These are phyloP conservation scores for Syzygium jambos DNA, from an alignment of 345 rosid genomes.

Conservation along the genomic window DNA sequence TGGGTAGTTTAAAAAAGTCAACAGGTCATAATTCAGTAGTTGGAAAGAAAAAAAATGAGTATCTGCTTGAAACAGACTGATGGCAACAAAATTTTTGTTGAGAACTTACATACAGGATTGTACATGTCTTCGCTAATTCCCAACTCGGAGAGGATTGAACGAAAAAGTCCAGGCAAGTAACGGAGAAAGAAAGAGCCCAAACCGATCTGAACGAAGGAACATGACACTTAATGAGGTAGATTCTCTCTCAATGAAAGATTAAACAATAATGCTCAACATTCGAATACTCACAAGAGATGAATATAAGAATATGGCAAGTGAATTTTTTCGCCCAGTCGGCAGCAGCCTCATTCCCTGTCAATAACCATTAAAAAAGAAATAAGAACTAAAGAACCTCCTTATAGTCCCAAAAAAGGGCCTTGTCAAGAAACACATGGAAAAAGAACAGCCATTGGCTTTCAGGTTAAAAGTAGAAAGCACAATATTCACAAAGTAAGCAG, in stretches of 20 bases:
- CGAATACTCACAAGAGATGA: slow-evolving; percentile 57
- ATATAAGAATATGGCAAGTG: slow-evolving; percentile 75
- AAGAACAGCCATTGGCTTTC: neutral
- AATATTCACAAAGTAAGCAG: neutral
- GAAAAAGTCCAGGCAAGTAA: slow-evolving; percentile 59
- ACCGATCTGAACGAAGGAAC: slow-evolving; percentile 49
- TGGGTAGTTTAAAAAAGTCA: neutral
- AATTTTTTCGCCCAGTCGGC: slow-evolving; percentile 77
- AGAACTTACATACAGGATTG: slow-evolving; percentile 95
- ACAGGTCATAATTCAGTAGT: neutral
- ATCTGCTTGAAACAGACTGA: neutral
- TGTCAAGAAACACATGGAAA: neutral
- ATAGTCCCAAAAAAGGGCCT: neutral
- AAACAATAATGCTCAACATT: neutral
- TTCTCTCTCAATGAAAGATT: neutral
- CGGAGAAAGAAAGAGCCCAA: slow-evolving; percentile 81
- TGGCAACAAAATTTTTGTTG: neutral
- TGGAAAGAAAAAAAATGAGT: neutral
- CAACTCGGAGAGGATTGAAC: slow-evolving; percentile 53
- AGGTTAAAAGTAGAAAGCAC: neutral
- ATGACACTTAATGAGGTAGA: neutral
- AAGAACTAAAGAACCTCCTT: neutral
- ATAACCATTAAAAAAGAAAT: slow-evolving; percentile 3
- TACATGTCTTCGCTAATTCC: slow-evolving; percentile 93
- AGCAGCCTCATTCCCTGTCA: slow-evolving; percentile 89